Conservation (phyloP, 805 yeast genomes). For the Cyberlindnera euphorbiiphila region DNA sequence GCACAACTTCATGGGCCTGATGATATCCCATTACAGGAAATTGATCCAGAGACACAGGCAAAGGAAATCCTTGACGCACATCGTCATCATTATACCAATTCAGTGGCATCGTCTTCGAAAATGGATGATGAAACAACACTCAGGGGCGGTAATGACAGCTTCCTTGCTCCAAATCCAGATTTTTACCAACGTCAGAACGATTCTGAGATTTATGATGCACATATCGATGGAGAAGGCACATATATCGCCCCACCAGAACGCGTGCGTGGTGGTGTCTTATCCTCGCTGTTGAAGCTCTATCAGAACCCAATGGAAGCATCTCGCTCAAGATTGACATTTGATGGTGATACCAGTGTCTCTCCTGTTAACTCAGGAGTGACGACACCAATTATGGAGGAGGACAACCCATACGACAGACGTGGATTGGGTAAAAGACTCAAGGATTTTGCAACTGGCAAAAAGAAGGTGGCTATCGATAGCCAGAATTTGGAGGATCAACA, state of each 20-base stretch:
- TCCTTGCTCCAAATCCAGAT: constrained; percentile 41
- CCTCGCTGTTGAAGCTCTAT: constrained; percentile 70
- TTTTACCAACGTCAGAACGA: constrained; percentile 31
- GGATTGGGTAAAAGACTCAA: constrained; percentile 17
- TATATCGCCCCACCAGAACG: constrained; percentile 58
- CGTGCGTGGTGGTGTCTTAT: constrained; percentile 83
- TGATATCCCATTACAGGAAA: constrained; percentile 41
- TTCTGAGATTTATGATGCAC: constrained; percentile 27
- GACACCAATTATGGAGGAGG: constrained; percentile 18
- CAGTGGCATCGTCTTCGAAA: constrained; percentile 2
- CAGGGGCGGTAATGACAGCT: constrained; percentile 21
- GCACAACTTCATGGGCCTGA: constrained; percentile 28
- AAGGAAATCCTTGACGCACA: constrained; percentile 49
- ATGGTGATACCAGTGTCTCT: constrained; percentile 11
- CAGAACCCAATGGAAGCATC: constrained; percentile 37
- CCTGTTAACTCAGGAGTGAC: constrained; percentile 18
- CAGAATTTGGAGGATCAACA: constrained; percentile 16
- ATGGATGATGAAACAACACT: constrained; percentile 18
- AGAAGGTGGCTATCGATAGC: constrained; percentile 24
- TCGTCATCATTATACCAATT: constrained; percentile 21
- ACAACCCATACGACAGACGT: constrained; percentile 9
- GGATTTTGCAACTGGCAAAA: constrained; percentile 19
- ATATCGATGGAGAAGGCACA: constrained; percentile 32
- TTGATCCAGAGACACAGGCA: constrained; percentile 51
- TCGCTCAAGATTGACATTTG: constrained; percentile 22